Conservation (phyloP, 345 rosid genomes). For the Brassica nigra region DNA sequence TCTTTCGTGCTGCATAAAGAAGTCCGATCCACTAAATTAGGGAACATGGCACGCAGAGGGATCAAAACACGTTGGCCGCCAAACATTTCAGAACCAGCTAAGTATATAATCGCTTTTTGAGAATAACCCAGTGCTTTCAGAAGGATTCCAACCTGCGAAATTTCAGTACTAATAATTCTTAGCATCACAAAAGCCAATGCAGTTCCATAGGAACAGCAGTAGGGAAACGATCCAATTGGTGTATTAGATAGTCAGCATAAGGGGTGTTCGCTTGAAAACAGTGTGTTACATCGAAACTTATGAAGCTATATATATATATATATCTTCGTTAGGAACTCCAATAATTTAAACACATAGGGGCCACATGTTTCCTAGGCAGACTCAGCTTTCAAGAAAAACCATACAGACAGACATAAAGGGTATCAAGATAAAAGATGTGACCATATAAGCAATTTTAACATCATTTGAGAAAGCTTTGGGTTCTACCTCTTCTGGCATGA, state of each 20-base stretch:
- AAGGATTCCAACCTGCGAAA: slow-evolving; percentile 90
- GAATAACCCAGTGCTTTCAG: slow-evolving; percentile 91
- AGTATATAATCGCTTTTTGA: slow-evolving; percentile 76
- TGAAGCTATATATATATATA: background rate
- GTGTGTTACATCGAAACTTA: slow-evolving; percentile 15
- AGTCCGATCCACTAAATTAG: slow-evolving; percentile 77
- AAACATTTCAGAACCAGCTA: slow-evolving; percentile 91
- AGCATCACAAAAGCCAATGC: slow-evolving; percentile 24
- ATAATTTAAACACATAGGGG: background rate
- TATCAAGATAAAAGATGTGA: background rate
- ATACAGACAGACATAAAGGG: slow-evolving; percentile 14
- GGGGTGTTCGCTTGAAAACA: slow-evolving; percentile 7
- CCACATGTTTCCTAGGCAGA: slow-evolving; percentile 9
- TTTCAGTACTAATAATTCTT: slow-evolving; percentile 21
- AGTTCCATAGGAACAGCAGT: slow-evolving; percentile 19
- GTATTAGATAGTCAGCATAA: slow-evolving; percentile 10
- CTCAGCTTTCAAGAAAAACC: slow-evolving; percentile 15
- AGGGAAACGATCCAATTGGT: slow-evolving; percentile 10
- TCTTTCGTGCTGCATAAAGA: slow-evolving; percentile 76
- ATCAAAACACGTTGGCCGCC: slow-evolving; percentile 94
- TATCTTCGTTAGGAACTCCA: background rate
- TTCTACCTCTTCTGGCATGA: slow-evolving; percentile 95
- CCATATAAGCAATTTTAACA: slow-evolving; percentile 16
- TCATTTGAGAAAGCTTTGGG: slow-evolving; percentile 11
- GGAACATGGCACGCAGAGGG: slow-evolving; percentile 88